phyloP scores from a whole-genome alignment of 139 green algal species.

The Nannochloris sp. region DNA sequence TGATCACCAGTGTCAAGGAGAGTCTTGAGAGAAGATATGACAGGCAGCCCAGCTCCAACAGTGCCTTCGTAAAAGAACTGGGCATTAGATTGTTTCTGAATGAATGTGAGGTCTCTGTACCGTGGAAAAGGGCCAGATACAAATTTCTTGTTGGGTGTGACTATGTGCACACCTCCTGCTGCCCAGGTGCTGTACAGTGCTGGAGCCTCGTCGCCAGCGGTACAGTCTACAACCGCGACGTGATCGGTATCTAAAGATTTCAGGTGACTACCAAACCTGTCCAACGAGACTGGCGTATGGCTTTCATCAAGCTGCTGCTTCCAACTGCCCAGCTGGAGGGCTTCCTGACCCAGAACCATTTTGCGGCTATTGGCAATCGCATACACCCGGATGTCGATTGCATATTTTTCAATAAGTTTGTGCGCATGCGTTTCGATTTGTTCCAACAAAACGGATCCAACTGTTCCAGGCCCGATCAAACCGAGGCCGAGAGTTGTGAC shows the following conservation, averaged over 20 bases:
- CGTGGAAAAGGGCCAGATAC: slow-evolving; percentile 65
- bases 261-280: slow-evolving; percentile 59
- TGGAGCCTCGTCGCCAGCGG: slow-evolving; percentile 64
- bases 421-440: slow-evolving; percentile 67
- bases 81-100: slow-evolving; percentile 73
- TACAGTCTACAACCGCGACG: slow-evolving; percentile 87
- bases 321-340: slow-evolving; percentile 43
- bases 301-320: slow-evolving; percentile 19
- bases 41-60: slow-evolving; percentile 66
- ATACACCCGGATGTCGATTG: slow-evolving; percentile 49
- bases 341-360: slow-evolving; percentile 38
- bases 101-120: slow-evolving; percentile 66
- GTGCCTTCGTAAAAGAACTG: slow-evolving; percentile 71
- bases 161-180: slow-evolving; percentile 71
- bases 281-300: slow-evolving; percentile 10
- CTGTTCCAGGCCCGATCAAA: slow-evolving; percentile 80
- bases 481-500: slow-evolving; percentile 51
- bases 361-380: slow-evolving; percentile 37
- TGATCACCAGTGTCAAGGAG: slow-evolving; percentile 63
- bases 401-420: not conserved
- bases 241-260: slow-evolving; percentile 57
- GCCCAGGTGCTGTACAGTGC: slow-evolving; percentile 78
- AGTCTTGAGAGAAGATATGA: slow-evolving; percentile 59
- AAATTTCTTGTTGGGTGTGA: slow-evolving; percentile 96
- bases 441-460: slow-evolving; percentile 76